A percentile compares a stretch with the other conserved stretches of the same genome.
phyloP scores from a whole-genome alignment of 225 moss, liverwort and hornwort species.

The Physcomitrium patens region DNA sequence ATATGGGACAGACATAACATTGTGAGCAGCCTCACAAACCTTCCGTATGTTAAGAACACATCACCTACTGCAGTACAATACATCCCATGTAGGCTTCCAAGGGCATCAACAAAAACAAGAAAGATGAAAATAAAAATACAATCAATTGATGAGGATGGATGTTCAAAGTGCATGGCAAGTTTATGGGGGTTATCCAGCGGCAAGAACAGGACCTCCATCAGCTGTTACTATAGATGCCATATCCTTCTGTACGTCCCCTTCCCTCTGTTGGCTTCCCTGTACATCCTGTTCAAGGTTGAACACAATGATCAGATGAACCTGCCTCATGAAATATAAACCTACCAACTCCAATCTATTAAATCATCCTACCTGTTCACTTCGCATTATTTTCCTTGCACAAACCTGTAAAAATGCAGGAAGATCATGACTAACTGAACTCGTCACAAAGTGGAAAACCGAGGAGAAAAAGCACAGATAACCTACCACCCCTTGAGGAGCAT shows the following conservation, averaged over 20 bases:
- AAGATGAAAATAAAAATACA: slow-evolving; percentile 30
- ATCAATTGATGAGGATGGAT: slow-evolving; percentile 24
- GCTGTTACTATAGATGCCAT: slow-evolving; percentile 45
- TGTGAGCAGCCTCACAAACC: slow-evolving; percentile 28
- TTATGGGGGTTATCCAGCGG: slow-evolving; percentile 39
- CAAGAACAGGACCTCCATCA: slow-evolving; percentile 43
- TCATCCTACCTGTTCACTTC: too few relatives aligned
- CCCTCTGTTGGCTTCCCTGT: slow-evolving; percentile 50
- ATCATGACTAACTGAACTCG: not conserved
- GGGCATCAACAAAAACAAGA: slow-evolving; percentile 36
- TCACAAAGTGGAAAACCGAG: not conserved
- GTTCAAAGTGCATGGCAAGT: slow-evolving; percentile 18
- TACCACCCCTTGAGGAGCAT: slow-evolving; percentile 62
- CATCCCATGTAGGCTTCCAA: slow-evolving; percentile 38
- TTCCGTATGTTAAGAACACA: slow-evolving; percentile 24
- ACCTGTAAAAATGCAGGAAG: not conserved
- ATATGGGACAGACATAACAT: slow-evolving; percentile 34
- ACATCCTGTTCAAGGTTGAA: slow-evolving; percentile 40
- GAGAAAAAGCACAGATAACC: not conserved
- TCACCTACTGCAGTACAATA: slow-evolving; percentile 34
- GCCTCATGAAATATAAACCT: too few relatives aligned
- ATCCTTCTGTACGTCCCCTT: slow-evolving; percentile 51
- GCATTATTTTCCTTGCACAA: not conserved
- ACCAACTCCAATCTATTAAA: too few relatives aligned
- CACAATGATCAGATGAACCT: not conserved